Conservation (phyloP, 225 moss, liverwort and hornwort genomes). For the Antitrichia curtipendula region DNA sequence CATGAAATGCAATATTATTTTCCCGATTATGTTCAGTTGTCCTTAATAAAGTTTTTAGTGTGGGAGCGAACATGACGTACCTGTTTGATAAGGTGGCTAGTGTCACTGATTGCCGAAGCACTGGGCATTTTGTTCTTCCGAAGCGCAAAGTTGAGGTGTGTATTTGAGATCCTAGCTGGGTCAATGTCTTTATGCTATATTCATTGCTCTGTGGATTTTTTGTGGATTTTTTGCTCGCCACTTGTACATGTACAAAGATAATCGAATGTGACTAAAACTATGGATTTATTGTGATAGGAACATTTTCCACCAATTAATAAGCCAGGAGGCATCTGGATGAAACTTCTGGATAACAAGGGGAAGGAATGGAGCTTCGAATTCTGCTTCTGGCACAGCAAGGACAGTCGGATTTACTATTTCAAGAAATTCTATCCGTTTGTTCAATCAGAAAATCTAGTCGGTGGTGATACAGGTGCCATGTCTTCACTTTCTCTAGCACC, state of each 20-base stretch:
- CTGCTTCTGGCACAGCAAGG: conserved; percentile 99
- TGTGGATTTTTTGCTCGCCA: not conserved
- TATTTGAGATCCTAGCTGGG: not conserved
- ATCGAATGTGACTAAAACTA: not conserved
- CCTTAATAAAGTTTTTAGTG: conserved; percentile 55
- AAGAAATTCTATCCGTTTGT: conserved; percentile 95
- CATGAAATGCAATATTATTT: not conserved
- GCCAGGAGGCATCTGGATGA: conserved; percentile 91
- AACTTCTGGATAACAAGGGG: conserved; percentile 73
- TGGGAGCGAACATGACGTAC: conserved; percentile 73
- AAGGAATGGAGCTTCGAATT: conserved; percentile 96
- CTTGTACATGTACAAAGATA: not conserved
- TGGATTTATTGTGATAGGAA: conserved; percentile 34
- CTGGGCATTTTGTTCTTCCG: conserved; percentile 95
- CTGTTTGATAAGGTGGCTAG: conserved; percentile 98
- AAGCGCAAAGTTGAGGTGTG: conserved; percentile 95
- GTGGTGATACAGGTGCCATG: conserved; percentile 86
- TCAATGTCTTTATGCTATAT: not conserved
- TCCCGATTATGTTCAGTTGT: not conserved
- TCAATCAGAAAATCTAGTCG: conserved; percentile 81
- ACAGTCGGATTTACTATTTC: conserved; percentile 96
- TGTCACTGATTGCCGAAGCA: conserved; percentile 94
- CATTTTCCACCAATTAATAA: conserved; percentile 92
- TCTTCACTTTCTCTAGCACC: not conserved
- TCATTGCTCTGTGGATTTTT: not conserved